A percentile compares a stretch with the other conserved stretches of the same genome.
Conservation (phyloP, 2,329 filamentous ascomycete species). For the Dactylonectria macrodidyma region DNA sequence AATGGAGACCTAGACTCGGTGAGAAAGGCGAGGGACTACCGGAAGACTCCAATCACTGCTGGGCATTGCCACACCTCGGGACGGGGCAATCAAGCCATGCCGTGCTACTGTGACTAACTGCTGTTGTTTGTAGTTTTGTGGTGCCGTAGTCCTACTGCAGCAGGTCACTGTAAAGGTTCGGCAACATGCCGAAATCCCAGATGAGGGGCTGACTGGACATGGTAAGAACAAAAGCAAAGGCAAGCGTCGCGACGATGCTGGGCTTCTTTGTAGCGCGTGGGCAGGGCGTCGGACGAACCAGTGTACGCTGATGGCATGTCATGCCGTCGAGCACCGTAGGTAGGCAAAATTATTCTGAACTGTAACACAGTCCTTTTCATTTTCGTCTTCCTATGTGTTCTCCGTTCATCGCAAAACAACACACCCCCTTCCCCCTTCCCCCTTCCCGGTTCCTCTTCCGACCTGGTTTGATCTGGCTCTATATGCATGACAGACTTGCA, state of each 20-base stretch:
- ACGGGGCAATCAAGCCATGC: not conserved
- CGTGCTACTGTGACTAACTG: conserved; percentile 4
- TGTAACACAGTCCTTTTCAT: conserved; percentile 27
- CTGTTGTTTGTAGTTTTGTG: not conserved
- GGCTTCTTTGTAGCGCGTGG: conserved; percentile 26
- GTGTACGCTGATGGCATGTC: not conserved
- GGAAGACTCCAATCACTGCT: conserved; percentile 6
- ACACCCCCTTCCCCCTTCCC: not conserved
- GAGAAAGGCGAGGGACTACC: conserved; percentile 37
- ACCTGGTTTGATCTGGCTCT: conserved; percentile 9
- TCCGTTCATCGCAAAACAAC: not conserved
- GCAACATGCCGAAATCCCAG: conserved; percentile 24
- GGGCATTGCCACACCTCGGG: conserved; percentile 32
- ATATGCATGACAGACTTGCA: conserved; percentile 44
- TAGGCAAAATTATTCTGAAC: no score
- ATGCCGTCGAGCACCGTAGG: conserved; percentile 19
- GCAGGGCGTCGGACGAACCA: not conserved
- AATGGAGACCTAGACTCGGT: conserved; percentile 33
- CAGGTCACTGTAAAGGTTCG: conserved; percentile 18
- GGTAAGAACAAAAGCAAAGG: conserved; percentile 1
- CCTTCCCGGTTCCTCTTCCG: not conserved
- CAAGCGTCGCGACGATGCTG: conserved; percentile 5
- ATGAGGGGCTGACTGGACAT: not conserved
- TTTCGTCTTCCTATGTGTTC: conserved; percentile 16
- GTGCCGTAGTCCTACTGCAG: conserved; percentile 24